These are phyloP conservation scores for Pythium sukuiense DNA, from an alignment of 352 stramenopile species.

Conservation along the genomic window DNA sequence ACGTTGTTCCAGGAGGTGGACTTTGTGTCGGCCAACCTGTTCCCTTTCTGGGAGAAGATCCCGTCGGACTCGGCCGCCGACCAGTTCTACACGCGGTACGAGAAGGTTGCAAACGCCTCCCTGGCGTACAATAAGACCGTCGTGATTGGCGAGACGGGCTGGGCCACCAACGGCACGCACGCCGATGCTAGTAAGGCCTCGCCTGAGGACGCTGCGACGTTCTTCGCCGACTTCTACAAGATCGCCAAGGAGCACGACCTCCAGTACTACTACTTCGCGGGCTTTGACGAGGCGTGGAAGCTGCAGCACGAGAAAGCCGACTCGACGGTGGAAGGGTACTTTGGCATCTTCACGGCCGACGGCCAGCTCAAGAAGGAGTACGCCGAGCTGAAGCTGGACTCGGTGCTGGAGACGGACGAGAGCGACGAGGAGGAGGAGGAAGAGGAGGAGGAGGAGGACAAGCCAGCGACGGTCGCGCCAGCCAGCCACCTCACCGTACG, in stretches of 20 bases:
- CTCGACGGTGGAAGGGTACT: conserved; percentile 70
- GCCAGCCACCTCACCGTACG: neutral
- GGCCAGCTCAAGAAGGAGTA: conserved; percentile 53
- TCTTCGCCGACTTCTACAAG: conserved; percentile 64
- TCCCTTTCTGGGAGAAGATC: conserved; percentile 68
- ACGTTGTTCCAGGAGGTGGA: conserved; percentile 59
- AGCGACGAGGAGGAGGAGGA: neutral
- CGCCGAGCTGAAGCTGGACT: conserved; percentile 38
- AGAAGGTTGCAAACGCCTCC: conserved; percentile 32
- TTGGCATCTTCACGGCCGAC: conserved; percentile 55
- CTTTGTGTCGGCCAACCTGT: conserved; percentile 62
- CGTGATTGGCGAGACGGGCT: conserved; percentile 71
- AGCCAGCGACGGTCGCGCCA: neutral
- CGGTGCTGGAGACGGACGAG: neutral
- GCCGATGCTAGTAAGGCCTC: conserved; percentile 36
- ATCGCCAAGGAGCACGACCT: conserved; percentile 46
- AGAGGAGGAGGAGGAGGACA: neutral
- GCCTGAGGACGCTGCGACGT: conserved; percentile 41
- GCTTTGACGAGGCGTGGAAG: conserved; percentile 67
- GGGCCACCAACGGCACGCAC: conserved; percentile 44
- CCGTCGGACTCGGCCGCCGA: conserved; percentile 35
- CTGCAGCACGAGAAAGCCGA: conserved; percentile 44
- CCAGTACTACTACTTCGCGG: conserved; percentile 72
- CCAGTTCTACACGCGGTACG: conserved; percentile 50
- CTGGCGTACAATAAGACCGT: conserved; percentile 49